phyloP scores from a whole-genome alignment of 2,329 filamentous ascomycete species.

The Trichoderma breve region DNA sequence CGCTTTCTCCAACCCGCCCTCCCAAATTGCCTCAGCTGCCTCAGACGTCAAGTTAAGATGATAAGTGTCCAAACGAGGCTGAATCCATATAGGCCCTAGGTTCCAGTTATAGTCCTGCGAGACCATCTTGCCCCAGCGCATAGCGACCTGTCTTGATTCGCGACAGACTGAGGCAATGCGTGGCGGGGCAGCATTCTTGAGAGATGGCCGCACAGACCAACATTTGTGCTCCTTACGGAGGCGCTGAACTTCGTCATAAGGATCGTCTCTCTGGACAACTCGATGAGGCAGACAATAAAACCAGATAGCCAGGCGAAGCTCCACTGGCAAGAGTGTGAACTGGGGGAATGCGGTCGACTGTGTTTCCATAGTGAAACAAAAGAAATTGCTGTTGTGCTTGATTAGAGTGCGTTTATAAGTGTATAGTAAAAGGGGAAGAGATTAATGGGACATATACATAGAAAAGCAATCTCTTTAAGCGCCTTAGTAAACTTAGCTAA shows the following conservation, averaged over 20 bases:
- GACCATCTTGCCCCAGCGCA: not conserved
- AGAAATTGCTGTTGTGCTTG: not conserved
- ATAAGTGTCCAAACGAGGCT: not conserved
- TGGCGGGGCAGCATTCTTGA: not conserved
- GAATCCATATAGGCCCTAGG: not conserved
- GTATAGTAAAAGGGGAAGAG: not conserved
- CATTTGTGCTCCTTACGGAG: not conserved
- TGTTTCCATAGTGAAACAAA: not conserved
- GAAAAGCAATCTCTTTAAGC: too few relatives aligned
- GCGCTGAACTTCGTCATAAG: not conserved
- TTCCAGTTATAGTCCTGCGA: not conserved
- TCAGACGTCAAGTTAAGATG: not conserved
- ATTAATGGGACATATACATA: not conserved
- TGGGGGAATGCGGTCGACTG: not conserved
- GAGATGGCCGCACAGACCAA: not conserved
- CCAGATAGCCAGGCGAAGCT: not conserved
- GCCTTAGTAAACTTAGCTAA: too few relatives aligned
- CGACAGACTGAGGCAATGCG: not conserved
- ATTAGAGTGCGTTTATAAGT: not conserved
- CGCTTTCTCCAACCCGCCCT: not conserved
- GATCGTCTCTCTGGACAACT: not conserved
- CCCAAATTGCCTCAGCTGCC: not conserved
- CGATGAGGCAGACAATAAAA: not conserved
- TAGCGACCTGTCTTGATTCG: not conserved
- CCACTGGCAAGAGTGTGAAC: not conserved